phyloP scores from a whole-genome alignment of 306 rosid genomes.

The Argentina anserina region DNA sequence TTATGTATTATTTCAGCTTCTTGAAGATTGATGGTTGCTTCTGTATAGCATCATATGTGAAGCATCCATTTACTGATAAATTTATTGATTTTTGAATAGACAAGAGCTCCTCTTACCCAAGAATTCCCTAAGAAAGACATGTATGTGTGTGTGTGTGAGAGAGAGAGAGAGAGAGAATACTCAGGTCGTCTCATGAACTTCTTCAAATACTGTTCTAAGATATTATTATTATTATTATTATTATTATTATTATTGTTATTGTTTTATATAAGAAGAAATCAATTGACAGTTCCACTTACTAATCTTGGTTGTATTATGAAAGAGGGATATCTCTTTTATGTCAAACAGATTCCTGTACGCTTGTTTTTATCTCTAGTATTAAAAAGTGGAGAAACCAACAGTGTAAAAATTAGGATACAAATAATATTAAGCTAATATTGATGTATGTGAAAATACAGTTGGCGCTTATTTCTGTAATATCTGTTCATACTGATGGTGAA shows the following conservation, averaged over 20 bases:
- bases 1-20: neutral
- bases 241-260: too few species aligned
- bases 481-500: neutral
- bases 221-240: too few species aligned
- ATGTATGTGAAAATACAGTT: neutral
- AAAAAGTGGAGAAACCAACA: neutral
- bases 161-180: neutral
- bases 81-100: neutral
- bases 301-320: neutral
- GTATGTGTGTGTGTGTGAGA: neutral
- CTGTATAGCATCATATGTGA: neutral
- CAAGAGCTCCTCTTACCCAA: neutral
- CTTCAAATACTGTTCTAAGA: neutral
- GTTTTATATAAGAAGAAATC: neutral
- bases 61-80: neutral
- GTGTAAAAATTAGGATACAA: neutral
- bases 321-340: neutral
- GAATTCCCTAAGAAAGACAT: neutral
- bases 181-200: neutral
- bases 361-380: neutral
- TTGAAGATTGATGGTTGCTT: neutral
- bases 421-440: too few species aligned
- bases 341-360: neutral
- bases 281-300: neutral
- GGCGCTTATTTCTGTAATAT: neutral